These are phyloP conservation scores for Herpetospermum pedunculosum DNA, from an alignment of 306 rosid genomes.

Conservation along the genomic window DNA sequence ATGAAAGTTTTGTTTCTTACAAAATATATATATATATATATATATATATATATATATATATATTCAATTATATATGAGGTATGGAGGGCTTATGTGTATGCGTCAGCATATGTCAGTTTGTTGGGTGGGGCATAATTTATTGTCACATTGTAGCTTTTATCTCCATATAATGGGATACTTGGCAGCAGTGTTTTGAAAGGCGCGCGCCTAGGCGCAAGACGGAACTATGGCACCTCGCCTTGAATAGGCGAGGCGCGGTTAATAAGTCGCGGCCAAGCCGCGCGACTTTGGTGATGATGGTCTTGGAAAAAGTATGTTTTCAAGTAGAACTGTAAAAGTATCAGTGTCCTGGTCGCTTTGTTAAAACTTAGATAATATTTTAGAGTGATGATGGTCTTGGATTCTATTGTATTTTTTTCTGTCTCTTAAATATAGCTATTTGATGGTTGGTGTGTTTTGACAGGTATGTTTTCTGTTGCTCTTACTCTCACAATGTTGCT, in stretches of 20 bases:
- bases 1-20: no score
- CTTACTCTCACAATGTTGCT: constrained; percentile 94
- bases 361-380: not conserved
- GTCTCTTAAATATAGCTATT: not conserved
- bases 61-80: not conserved
- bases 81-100: not conserved
- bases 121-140: not conserved
- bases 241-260: no score
- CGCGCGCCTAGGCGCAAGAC: no score
- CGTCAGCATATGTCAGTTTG: not conserved
- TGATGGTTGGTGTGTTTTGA: not conserved
- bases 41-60: no score
- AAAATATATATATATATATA: no score
- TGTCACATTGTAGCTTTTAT: not conserved
- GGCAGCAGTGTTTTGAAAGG: no score
- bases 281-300: no score
- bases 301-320: no score
- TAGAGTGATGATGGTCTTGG: not conserved
- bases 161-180: not conserved
- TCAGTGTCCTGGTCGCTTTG: not conserved
- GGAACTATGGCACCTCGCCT: no score
- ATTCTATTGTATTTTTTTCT: not conserved
- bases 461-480: constrained; percentile 97
- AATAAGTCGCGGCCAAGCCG: no score
- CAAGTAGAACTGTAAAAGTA: not conserved